phyloP scores from a whole-genome alignment of 257 asterid genomes.

The Henckelia pumila region DNA sequence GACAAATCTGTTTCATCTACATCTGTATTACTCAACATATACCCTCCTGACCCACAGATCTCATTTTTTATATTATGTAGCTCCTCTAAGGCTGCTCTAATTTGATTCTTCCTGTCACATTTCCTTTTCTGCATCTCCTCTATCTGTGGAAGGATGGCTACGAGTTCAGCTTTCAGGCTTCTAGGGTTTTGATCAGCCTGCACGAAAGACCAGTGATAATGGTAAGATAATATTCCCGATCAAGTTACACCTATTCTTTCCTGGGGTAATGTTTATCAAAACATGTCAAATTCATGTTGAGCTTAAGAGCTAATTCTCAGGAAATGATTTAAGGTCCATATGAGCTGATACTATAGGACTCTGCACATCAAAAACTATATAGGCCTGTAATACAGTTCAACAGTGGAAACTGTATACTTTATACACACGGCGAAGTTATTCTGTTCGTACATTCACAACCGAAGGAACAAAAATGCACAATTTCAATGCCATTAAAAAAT shows the following conservation, averaged over 20 bases:
- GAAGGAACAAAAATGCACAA: background rate
- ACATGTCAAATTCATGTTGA: background rate
- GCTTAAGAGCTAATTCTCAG: constrained; percentile 7
- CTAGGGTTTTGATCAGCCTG: constrained; percentile 76
- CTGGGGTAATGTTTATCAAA: constrained; percentile 10
- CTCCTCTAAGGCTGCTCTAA: constrained; percentile 61
- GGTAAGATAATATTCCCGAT: constrained; percentile 5
- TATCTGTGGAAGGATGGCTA: constrained; percentile 72
- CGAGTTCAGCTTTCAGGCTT: constrained; percentile 81
- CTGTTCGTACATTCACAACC: constrained; percentile 7
- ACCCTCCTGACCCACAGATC: constrained; percentile 42
- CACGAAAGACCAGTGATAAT: constrained; percentile 12
- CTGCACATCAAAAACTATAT: constrained; percentile 2
- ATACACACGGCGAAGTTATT: background rate
- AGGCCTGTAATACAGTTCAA: constrained; percentile 2
- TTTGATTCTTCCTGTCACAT: constrained; percentile 70
- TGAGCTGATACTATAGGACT: constrained; percentile 13
- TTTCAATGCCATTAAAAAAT: constrained; percentile 3
- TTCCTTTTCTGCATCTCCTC: constrained; percentile 91
- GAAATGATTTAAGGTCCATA: constrained; percentile 1
- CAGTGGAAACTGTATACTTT: constrained; percentile 1
- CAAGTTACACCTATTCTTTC: constrained; percentile 4
- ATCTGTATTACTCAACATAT: constrained; percentile 28
- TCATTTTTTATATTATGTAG: constrained; percentile 66
- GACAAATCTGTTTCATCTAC: constrained; percentile 80